Evolutionary conservation across 352 stramenopile genomes (phyloP), one percentile per base, ranked within the genome.

Genomic region (Phytophthora ohioensis): DNA sequence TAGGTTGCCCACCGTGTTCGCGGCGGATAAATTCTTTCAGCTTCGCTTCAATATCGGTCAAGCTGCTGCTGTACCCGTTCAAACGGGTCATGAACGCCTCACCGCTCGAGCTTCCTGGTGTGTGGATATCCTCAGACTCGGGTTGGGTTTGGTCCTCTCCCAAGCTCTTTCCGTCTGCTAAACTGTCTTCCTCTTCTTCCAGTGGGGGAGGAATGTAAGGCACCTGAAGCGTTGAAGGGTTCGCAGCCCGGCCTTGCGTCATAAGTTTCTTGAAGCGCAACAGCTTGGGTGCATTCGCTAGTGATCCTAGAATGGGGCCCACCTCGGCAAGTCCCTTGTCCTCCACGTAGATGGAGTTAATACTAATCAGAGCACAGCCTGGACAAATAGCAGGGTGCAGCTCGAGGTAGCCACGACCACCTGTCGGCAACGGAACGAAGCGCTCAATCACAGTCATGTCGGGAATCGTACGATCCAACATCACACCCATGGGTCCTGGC

Each of bases 181-280:
- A 47, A 32, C 32, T 69, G 7, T 31, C 15, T 56, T 78, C 66
- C 5, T 79, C 78, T 36, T 85, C 78, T 66, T 83, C 70, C 30
- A 91, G 76, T 15, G 76, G 75, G 11, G 88, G 84, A 17, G 88
- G 86, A 2, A 89, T 62, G 52, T 95, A 96, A 35, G 85, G 83
- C 57, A 91, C 75, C 59, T 81, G 64, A n/a, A 92, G 64, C 15
- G 84, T 90, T 27, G 85, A 84, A 11, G 88, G 88, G 48, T 89
- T 93, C n/a, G 86, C 88, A 2, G 82, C 88, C 11, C 84, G 82
- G 10, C 85, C 87, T 45, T 80, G 75, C 34, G 83, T 88, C 76
- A 93, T 94, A 11, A 94, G 84, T 55, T 94, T 94, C 67, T 93
- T 96, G 67, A 96, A 96, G n/a, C 83, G 82, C 55, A 96, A 64